Evolutionary conservation across 129 eudicot species (phyloP).

Genomic region (Cynara cardunculus): DNA sequence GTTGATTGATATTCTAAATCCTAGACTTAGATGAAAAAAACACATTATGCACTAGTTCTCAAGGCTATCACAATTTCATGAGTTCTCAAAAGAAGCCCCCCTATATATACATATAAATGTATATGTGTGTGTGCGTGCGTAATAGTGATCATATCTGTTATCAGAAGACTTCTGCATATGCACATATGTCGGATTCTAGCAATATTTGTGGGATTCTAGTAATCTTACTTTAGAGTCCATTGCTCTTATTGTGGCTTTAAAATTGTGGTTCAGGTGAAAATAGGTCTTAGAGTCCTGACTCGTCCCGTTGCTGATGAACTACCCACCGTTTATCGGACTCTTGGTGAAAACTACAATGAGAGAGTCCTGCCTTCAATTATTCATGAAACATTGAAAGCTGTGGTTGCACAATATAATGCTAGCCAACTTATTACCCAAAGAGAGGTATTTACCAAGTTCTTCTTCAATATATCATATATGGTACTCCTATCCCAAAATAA

Average conservation of each 20-base stretch:
- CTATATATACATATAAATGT: neutral
- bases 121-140: too few species aligned
- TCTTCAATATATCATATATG: neutral
- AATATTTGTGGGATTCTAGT: neutral
- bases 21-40: too few species aligned
- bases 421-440: constrained; percentile 55
- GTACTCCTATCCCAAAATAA: too few species aligned
- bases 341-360: constrained; percentile 51
- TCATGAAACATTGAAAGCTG: constrained; percentile 52
- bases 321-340: constrained; percentile 44
- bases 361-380: constrained; percentile 50
- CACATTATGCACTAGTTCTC: too few species aligned
- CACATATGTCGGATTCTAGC: neutral
- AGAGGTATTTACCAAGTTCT: constrained; percentile 35
- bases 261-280: constrained; percentile 34
- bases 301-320: constrained; percentile 37
- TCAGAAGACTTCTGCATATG: neutral
- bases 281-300: constrained; percentile 50
- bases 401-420: constrained; percentile 54
- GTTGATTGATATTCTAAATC: too few species aligned
- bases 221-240: neutral
- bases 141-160: neutral
- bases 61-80: too few species aligned
- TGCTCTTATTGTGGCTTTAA: neutral
- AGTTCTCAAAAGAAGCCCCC: too few species aligned